These are phyloP conservation scores for Xylariaceae sp. DNA, from an alignment of 2,329 filamentous ascomycete species.

Conservation along the genomic window DNA sequence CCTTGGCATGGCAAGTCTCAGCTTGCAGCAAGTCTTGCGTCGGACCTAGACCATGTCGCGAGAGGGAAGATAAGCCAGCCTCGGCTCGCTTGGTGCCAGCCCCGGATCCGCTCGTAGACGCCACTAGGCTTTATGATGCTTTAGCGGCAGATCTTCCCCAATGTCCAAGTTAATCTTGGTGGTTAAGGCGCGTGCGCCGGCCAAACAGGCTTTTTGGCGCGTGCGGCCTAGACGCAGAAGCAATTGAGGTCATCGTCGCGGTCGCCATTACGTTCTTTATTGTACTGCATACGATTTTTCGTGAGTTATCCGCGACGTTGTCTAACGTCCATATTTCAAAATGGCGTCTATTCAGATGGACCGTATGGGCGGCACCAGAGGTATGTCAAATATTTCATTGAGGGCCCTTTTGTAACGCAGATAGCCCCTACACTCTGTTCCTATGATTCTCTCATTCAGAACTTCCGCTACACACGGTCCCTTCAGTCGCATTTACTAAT, in stretches of 20 bases:
- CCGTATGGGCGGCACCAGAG: neutral
- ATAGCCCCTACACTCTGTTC: neutral
- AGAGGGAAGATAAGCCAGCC: neutral
- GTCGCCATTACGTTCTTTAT: neutral
- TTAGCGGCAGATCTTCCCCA: slow-evolving; percentile 11
- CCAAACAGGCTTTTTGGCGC: neutral
- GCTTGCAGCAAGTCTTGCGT: too few species aligned
- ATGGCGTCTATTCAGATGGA: slow-evolving; percentile 11
- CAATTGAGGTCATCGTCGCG: neutral
- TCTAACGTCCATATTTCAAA: neutral
- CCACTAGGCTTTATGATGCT: slow-evolving; percentile 1
- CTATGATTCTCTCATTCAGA: neutral
- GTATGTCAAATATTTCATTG: slow-evolving; percentile 1
- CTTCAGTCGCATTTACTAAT: slow-evolving; percentile 6
- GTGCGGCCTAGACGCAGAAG: neutral
- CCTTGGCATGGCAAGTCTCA: too few species aligned
- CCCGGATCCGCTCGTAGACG: slow-evolving; percentile 3
- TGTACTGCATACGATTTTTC: neutral
- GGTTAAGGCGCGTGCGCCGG: neutral
- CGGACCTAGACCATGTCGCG: too few species aligned
- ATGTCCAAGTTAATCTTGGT: too few species aligned
- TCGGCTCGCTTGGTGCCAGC: slow-evolving; percentile 1
- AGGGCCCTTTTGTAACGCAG: neutral
- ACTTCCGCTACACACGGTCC: too few species aligned
- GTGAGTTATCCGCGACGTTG: neutral